These are phyloP conservation scores for Ogataea neopini DNA, from an alignment of 805 yeast species.

Conservation along the genomic window DNA sequence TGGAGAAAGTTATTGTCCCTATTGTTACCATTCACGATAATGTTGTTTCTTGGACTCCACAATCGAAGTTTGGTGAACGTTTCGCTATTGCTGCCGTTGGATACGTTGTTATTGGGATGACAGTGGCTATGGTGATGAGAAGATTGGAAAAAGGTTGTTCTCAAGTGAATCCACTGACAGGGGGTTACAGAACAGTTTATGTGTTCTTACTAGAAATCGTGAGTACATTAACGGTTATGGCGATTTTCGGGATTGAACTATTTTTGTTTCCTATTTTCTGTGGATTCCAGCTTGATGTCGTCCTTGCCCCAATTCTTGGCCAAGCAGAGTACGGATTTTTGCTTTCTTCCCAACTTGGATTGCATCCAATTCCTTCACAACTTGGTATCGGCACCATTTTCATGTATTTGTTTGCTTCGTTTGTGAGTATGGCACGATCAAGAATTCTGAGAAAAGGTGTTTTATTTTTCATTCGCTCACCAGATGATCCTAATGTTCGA, in stretches of 20 bases:
- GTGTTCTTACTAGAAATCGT: slow-evolving; percentile 53
- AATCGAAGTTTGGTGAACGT: slow-evolving; percentile 21
- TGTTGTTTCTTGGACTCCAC: slow-evolving; percentile 27
- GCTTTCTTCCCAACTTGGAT: slow-evolving; percentile 5
- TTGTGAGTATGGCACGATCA: slow-evolving; percentile 78
- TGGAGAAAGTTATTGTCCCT: slow-evolving; percentile 10
- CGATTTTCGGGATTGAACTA: slow-evolving; percentile 75
- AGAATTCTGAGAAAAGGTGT: slow-evolving; percentile 83
- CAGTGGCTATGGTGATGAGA: slow-evolving; percentile 22
- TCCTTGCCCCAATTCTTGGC: slow-evolving; percentile 58
- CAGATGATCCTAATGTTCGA: slow-evolving; percentile 89
- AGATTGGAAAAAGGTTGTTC: slow-evolving; percentile 32
- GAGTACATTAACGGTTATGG: slow-evolving; percentile 71
- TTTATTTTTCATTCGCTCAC: slow-evolving; percentile 86
- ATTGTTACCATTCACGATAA: slow-evolving; percentile 14
- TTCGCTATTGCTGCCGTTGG: slow-evolving; percentile 23
- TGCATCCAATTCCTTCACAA: slow-evolving; percentile 21
- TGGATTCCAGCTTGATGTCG: slow-evolving; percentile 74
- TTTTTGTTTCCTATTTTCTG: slow-evolving; percentile 85
- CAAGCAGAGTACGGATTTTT: slow-evolving; percentile 12
- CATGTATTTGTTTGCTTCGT: slow-evolving; percentile 85
- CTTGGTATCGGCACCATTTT: slow-evolving; percentile 76
- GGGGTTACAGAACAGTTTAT: slow-evolving; percentile 52
- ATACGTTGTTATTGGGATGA: slow-evolving; percentile 13
- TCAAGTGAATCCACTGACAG: slow-evolving; percentile 46